phyloP scores from a whole-genome alignment of 1,284 basidiomycete genomes.

The Leccinum pachyderme region DNA sequence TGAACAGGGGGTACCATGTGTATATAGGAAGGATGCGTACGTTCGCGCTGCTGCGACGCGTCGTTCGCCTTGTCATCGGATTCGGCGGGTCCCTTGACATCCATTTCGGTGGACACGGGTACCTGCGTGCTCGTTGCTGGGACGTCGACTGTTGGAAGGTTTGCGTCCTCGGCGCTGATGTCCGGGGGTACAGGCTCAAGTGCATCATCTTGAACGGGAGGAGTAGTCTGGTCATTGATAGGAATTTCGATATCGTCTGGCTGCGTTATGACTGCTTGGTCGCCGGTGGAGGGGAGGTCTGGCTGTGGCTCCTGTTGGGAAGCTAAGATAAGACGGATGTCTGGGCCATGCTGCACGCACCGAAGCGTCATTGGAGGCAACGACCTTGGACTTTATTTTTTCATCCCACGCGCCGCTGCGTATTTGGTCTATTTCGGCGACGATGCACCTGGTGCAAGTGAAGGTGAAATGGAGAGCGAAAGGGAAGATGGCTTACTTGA shows the following conservation, averaged over 20 bases:
- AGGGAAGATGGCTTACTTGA: slow-evolving; percentile 54
- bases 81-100: slow-evolving; percentile 23
- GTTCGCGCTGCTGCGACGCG: slow-evolving; percentile 23
- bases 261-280: not conserved
- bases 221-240: slow-evolving; percentile 7
- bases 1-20: not conserved
- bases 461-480: not conserved
- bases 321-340: not conserved
- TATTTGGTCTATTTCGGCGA: slow-evolving; percentile 73
- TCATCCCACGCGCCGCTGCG: slow-evolving; percentile 68
- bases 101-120: slow-evolving; percentile 6
- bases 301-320: slow-evolving; percentile 16
- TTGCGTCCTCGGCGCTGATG: slow-evolving; percentile 8
- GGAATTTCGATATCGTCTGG: slow-evolving; percentile 1
- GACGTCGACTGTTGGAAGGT: slow-evolving; percentile 8
- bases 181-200: slow-evolving; percentile 9
- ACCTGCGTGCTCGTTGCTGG: slow-evolving; percentile 5
- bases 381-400: slow-evolving; percentile 46
- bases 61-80: slow-evolving; percentile 7
- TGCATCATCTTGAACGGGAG: slow-evolving; percentile 16
- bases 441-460: slow-evolving; percentile 43
- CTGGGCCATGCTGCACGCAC: slow-evolving; percentile 11
- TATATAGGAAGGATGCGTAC: slow-evolving; percentile 5
- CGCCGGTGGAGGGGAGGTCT: slow-evolving; percentile 7
- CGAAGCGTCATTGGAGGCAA: slow-evolving; percentile 11